Evolutionary conservation across 352 stramenopile species (phyloP).

Genomic region (Phytophthora sp.): DNA sequence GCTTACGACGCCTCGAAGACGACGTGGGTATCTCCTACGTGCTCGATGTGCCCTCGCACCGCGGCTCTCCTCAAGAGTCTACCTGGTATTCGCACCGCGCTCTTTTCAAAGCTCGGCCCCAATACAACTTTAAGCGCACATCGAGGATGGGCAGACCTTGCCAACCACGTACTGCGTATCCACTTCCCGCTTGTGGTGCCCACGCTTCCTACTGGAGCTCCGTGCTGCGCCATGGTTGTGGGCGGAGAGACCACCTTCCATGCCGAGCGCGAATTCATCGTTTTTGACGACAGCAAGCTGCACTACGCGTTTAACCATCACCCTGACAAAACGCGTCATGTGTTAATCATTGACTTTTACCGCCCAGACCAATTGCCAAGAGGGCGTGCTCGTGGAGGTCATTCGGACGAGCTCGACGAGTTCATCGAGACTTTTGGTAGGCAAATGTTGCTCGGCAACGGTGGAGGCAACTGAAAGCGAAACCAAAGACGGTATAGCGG

Average conservation of each 20-base stretch:
- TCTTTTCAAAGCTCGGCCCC: slow-evolving; percentile 91
- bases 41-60: slow-evolving; percentile 79
- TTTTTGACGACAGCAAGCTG: slow-evolving; percentile 93
- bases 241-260: slow-evolving; percentile 75
- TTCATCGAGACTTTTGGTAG: slow-evolving; percentile 88
- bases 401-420: slow-evolving; percentile 90
- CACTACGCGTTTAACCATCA: slow-evolving; percentile 90
- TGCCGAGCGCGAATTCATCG: slow-evolving; percentile 77
- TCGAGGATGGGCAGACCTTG: slow-evolving; percentile 89
- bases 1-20: slow-evolving; percentile 85
- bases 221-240: slow-evolving; percentile 82
- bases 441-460: slow-evolving; percentile 39
- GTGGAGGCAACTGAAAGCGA: slow-evolving; percentile 14
- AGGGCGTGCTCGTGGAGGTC: slow-evolving; percentile 77
- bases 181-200: slow-evolving; percentile 81
- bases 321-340: slow-evolving; percentile 60
- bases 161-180: slow-evolving; percentile 89
- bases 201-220: slow-evolving; percentile 51
- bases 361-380: slow-evolving; percentile 80
- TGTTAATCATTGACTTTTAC: slow-evolving; percentile 91
- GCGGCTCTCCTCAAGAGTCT: slow-evolving; percentile 67
- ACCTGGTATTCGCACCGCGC: slow-evolving; percentile 77
- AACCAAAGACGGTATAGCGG: slow-evolving; percentile 4
- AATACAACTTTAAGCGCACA: slow-evolving; percentile 76
- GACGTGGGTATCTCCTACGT: slow-evolving; percentile 82